Evolutionary conservation across 2,329 filamentous ascomycete genomes (phyloP), one percentile per base, ranked within the genome.

Genomic region (Coniosporium tulheliwenetii): DNA sequence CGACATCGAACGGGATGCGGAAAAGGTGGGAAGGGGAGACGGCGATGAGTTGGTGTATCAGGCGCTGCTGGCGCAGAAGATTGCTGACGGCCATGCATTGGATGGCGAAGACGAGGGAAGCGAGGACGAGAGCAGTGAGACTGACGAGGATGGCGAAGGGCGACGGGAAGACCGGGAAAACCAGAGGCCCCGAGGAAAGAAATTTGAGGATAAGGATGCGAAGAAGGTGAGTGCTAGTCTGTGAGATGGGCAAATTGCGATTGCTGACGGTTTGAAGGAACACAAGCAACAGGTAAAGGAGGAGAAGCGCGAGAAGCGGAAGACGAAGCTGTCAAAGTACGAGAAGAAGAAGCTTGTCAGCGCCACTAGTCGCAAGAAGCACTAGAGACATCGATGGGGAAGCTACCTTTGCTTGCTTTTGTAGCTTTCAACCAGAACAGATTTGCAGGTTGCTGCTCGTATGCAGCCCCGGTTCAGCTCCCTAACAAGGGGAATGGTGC

Each of bases 241-340:
- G 19, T 26, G 19, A 3, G 19, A 26, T 7, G 3, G 19, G 7
- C 19, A 26, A 26, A 26, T 7, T 4, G 19, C 19, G 4, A 26
- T 26, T 7, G 19, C 44, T 47, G 37, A 42, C 19, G 16, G 9
- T 30, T n/a, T 15, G 38, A 29, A 55, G 49, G 77, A 76, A 48
- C 91, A 95, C 60, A 98, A 98, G 60, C 75, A 77, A 57, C 80
- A 81, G 1, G 81, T 95, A 50, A 98, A 96, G 64, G 89, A 95
- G 54, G 89, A 87, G 53, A 95, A 94, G 66, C 78, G 85, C 31
- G 87, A 95, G 60, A 86, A 93, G 67, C 70, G 91, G 44, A 85
- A 89, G 60, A 82, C 84, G 3, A 98, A 98, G 69, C 93, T 98
- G 64, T 89, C 91, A 0, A 98, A 98, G 65, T 78, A 93, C 57